These are phyloP conservation scores for Choanephora cucurbitarum DNA, from an alignment of 371 early-diverging fungal genomes.

Conservation along the genomic window DNA sequence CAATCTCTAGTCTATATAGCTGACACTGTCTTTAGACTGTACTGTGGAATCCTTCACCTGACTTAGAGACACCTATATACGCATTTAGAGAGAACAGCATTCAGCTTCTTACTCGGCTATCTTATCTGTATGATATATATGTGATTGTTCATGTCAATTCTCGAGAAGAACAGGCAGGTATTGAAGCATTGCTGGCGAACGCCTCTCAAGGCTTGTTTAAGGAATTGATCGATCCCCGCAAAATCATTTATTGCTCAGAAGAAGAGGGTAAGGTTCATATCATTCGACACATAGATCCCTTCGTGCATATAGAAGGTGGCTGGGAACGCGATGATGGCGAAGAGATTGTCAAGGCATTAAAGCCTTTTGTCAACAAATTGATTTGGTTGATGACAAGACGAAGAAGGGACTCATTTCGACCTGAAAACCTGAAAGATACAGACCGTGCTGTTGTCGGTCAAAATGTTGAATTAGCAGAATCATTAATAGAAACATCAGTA, in stretches of 20 bases:
- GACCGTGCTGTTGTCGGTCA: constrained; percentile 34
- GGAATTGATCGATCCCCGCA: constrained; percentile 28
- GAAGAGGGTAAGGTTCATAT: constrained; percentile 55
- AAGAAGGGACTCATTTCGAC: constrained; percentile 35
- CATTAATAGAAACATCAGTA: constrained; percentile 40
- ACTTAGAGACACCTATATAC: constrained; percentile 45
- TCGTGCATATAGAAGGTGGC: constrained; percentile 54
- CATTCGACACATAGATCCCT: constrained; percentile 50
- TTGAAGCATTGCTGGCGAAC: constrained; percentile 32
- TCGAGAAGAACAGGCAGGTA: constrained; percentile 35
- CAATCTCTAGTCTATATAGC: too few species aligned
- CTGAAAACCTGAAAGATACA: constrained; percentile 28
- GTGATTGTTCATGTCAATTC: constrained; percentile 45
- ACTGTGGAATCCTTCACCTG: constrained; percentile 57
- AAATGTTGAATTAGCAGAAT: constrained; percentile 46
- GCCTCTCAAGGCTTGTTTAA: constrained; percentile 12
- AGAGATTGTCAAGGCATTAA: constrained; percentile 43
- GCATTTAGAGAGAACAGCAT: constrained; percentile 46
- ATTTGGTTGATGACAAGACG: constrained; percentile 47
- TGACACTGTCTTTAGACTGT: constrained; percentile 29
- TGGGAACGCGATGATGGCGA: constrained; percentile 57
- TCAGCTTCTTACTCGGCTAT: constrained; percentile 26
- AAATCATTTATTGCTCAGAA: constrained; percentile 43
- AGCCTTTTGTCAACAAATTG: constrained; percentile 41
- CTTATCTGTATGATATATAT: constrained; percentile 42